Evolutionary conservation across 768 basidiomycete genomes (phyloP).

Genomic region (Termitomyces sp.): DNA sequence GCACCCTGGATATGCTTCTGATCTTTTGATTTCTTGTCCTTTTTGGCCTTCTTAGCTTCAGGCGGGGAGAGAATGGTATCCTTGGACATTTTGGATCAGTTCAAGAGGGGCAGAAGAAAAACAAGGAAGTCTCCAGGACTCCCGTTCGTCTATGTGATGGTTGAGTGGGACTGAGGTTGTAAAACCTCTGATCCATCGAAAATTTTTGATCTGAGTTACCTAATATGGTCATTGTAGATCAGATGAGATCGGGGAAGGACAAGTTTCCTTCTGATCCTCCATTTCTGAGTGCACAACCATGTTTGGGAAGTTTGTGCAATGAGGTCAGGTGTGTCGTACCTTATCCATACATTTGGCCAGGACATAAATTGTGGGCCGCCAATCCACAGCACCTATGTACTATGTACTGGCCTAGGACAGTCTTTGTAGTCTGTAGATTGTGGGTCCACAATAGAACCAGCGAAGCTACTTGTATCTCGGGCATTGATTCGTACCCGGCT

Average conservation of each 20-base stretch:
- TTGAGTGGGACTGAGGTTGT: background rate
- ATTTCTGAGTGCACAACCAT: no score
- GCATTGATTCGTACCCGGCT: background rate
- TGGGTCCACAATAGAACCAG: no score
- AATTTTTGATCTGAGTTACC: slow-evolving; percentile 9
- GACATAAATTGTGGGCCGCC: no score
- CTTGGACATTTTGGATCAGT: slow-evolving; percentile 23
- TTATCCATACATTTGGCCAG: no score
- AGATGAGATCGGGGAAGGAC: background rate
- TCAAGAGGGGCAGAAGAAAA: background rate
- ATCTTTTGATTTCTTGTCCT: slow-evolving; percentile 21
- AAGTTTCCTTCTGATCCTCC: no score
- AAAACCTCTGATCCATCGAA: slow-evolving; percentile 8
- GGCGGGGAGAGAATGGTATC: slow-evolving; percentile 14
- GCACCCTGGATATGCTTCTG: slow-evolving; percentile 8
- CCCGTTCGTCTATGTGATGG: background rate
- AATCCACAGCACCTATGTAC: background rate
- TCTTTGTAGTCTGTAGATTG: background rate
- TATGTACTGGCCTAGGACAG: no score
- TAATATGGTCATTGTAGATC: background rate
- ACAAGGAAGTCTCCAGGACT: background rate
- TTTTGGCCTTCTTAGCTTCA: slow-evolving; percentile 21
- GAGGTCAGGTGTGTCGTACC: background rate
- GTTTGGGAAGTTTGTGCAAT: background rate
- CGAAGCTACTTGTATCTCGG: no score